A percentile compares a stretch with the other conserved stretches of the same genome.
phyloP scores from a whole-genome alignment of 345 rosid species.

The thale cress (Arabidopsis thaliana) region TAIR10.1 NC_003071.7:6508001-6508500 shows the following conservation, averaged over 20 bases:
- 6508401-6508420: not conserved
- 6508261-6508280: slow-evolving; percentile 5
- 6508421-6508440: not conserved
- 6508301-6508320: not conserved
- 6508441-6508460: not conserved
- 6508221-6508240: not conserved
- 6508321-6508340: not conserved
- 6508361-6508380: not conserved
- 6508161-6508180: not conserved
- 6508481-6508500: not conserved
- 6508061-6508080: not conserved
- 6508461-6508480: not conserved
- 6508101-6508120: not conserved
- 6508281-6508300: not conserved
- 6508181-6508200: not conserved
- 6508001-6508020: not conserved
- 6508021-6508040: not conserved
- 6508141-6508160: not conserved
- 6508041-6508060: not conserved
- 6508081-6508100: not conserved
- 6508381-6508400: not conserved
- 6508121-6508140: not conserved
- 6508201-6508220: not conserved
- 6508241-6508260: not conserved
- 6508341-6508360: not conserved